Base-by-base conservation (phyloP, 31 red algal species). In the Porphyra umbilicalis region DNA sequence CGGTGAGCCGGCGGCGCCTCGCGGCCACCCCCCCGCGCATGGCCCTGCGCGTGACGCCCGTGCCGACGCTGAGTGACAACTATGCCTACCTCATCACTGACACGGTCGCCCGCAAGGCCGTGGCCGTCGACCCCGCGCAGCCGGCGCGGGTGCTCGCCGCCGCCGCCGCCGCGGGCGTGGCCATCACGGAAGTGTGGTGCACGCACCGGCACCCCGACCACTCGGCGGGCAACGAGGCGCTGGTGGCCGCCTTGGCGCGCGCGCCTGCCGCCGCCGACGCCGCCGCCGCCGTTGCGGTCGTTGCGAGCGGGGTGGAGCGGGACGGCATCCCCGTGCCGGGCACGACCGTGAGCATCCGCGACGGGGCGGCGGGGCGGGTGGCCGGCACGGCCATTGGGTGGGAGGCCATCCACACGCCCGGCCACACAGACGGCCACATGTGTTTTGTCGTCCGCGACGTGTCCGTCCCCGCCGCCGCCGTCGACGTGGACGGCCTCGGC, bases 201-300 rank as follows among this genome's bases (percentile, higher is more conserved):
- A 96, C 97, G 35, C 97, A 96, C 79, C 88, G 92, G 25, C 97
- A 99, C 80, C 92, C 89, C 86, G 97, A 99, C 85, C 97, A 99
- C 84, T 91, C 94, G 14, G 94, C 92, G 29, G 97, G 97, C 36
- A 99, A 99, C 79, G 68, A 40, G 20, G 92, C 92, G 84, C 88
- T 99, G 40, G 90, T 88, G 35, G 77, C 76, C 18, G 84, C 90
- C 40, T 80, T 96, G 10, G 87, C 92, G 11, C 79, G 76, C 68
- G 83, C 95, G 11, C 85, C 87, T 35, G 90, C 95, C 75, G 67
- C 90, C 33, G 96, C 90, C n/a, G 87, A 88, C 5, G 91, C 88
- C 32, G 87, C 85, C 76, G 97, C 94, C 77, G 78, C 82, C 34
- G 33, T 86, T 0, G 76, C 40, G 35, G 88, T 71, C 25, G 57